Base-by-base conservation (phyloP, 805 yeast genomes). In the Candida stauntonica region DNA sequence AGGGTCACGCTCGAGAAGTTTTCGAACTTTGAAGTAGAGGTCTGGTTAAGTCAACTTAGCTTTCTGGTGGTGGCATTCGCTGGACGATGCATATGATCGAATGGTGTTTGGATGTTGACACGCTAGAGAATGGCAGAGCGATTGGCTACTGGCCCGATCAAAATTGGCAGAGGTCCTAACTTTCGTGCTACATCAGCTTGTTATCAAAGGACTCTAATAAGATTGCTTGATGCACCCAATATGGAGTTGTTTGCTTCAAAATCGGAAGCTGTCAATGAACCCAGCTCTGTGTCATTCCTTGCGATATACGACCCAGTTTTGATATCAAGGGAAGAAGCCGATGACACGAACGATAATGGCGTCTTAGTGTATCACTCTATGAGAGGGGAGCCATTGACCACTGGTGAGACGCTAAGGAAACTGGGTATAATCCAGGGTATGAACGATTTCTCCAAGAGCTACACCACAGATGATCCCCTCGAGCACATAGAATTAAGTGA, bases 361-460 rank as follows among this genome's bases (percentile, higher is more conserved):
- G 11, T 21, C 11, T 11, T 21, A 11, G 24, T 21, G 24, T 21
- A 21, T 11, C 11, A 21, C 24, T 11, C 24, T 21, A 21, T n/a
- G n/a, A n/a, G n/a, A n/a, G n/a, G n/a, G n/a, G n/a, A n/a, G n/a
- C n/a, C n/a, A n/a, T n/a, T n/a, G n/a, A n/a, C n/a, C n/a, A n/a
- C n/a, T n/a, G n/a, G n/a, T n/a, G n/a, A n/a, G n/a, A 21, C 7
- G 44, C 18, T 31, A 26, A 48, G 66, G 19, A 60, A 58, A 17
- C 57, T 71, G 15, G 75, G 77, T 2, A 49, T 71, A 21, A 57
- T 70, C 4, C 69, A 69, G 36, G 76, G 73, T 1, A 41, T 52
- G 26, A 29, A 35, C 21, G 47, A 45, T 9, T 48, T 47, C 12
- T 41, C 37, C 7, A 16, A 27, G 15, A 50, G 40, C 9, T 44